These are phyloP conservation scores for Croton laevigatus DNA, from an alignment of 441 rosid genomes.

Conservation along the genomic window DNA sequence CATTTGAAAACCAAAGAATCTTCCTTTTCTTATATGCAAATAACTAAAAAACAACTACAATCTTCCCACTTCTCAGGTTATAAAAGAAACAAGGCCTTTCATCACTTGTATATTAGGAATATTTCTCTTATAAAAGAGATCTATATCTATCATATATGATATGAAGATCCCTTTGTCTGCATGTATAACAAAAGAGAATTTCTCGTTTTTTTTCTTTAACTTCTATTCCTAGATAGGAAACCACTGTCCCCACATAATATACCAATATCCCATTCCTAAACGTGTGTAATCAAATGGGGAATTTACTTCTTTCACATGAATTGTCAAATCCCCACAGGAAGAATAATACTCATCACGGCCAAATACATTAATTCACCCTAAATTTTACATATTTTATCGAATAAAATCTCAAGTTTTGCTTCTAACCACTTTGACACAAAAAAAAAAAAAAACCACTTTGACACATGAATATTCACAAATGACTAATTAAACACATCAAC, in stretches of 20 bases:
- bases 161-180: conserved; percentile 8
- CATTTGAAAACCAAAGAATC: conserved; percentile 10
- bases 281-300: background rate
- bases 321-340: background rate
- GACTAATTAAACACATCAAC: too few relatives aligned
- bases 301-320: background rate
- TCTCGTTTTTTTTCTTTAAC: background rate
- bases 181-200: conserved; percentile 1
- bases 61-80: background rate
- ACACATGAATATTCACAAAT: too few relatives aligned
- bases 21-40: conserved; percentile 9
- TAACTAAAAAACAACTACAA: conserved; percentile 15
- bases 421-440: too few relatives aligned
- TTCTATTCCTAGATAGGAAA: conserved; percentile 14
- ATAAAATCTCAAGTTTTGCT: too few relatives aligned
- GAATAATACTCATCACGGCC: background rate
- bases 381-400: too few relatives aligned
- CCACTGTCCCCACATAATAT: conserved; percentile 5
- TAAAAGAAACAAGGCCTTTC: background rate
- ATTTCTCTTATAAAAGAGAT: background rate
- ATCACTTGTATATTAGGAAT: background rate
- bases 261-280: background rate
- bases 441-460: too few relatives aligned
- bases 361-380: too few relatives aligned
- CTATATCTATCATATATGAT: background rate